phyloP scores from a whole-genome alignment of 352 stramenopile genomes.

The Globisporangium spinosum region DNA sequence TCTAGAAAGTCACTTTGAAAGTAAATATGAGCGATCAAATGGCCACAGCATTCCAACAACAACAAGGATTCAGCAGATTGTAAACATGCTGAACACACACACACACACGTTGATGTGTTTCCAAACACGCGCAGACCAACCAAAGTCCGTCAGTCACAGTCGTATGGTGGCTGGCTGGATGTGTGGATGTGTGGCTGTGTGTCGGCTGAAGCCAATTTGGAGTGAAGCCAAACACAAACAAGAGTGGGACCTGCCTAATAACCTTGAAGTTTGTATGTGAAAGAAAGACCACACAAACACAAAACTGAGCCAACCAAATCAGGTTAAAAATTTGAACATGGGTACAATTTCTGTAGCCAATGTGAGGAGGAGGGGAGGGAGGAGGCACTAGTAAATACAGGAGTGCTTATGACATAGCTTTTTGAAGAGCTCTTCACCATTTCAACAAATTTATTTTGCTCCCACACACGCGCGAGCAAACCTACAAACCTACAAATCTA shows the following conservation, averaged over 20 bases:
- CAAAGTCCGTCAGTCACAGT: not conserved
- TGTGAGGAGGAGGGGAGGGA: not conserved
- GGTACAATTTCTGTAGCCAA: not conserved
- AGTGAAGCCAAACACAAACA: too few species aligned
- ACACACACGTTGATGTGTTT: not conserved
- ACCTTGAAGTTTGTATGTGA: not conserved
- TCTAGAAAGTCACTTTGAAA: not conserved
- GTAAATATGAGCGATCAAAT: not conserved
- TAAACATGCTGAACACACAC: too few species aligned
- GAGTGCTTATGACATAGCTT: not conserved
- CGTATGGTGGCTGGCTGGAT: too few species aligned
- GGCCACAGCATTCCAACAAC: too few species aligned
- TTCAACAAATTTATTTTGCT: too few species aligned
- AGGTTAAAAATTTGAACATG: not conserved
- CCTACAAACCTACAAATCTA: not conserved
- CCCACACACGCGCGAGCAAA: not conserved
- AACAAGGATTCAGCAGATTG: too few species aligned
- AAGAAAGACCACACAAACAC: not conserved
- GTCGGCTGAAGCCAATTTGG: not conserved
- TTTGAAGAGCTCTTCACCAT: too few species aligned
- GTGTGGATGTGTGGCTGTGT: not conserved
- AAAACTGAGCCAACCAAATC: not conserved
- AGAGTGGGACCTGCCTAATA: not conserved
- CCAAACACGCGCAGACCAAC: not conserved
- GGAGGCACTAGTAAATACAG: slow-evolving; percentile 1